These are phyloP conservation scores for Podospora pseudocomata DNA, from an alignment of 495 filamentous ascomycete genomes.

Conservation along the genomic window DNA sequence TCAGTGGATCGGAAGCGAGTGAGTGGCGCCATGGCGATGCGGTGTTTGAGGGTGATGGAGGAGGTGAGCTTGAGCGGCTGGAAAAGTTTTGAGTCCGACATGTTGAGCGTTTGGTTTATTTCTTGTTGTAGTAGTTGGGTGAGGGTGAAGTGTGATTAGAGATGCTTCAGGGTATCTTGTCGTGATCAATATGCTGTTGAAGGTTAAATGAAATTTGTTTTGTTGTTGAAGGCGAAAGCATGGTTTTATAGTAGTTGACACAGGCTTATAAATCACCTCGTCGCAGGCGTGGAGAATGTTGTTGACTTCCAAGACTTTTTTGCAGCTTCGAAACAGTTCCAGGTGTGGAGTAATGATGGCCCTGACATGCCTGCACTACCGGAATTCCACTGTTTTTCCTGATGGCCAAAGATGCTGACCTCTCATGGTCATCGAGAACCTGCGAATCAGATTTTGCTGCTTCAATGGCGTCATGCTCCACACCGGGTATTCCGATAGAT, in stretches of 20 bases:
- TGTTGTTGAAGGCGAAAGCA: not conserved
- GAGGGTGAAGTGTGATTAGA: not conserved
- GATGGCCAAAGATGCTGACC: not conserved
- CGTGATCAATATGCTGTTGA: not conserved
- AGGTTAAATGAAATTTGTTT: not conserved
- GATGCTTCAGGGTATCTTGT: not conserved
- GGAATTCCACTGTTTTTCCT: not conserved
- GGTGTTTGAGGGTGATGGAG: constrained; percentile 34
- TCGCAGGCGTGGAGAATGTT: not conserved
- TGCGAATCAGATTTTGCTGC: not conserved
- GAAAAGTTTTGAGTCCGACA: constrained; percentile 31
- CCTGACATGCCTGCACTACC: too few relatives aligned
- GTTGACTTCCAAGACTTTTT: not conserved
- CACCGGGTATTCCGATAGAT: not conserved
- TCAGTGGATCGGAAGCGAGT: constrained; percentile 45
- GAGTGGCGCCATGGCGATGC: constrained; percentile 44
- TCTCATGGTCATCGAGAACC: not conserved
- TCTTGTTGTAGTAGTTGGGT: not conserved
- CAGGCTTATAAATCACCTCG: not conserved
- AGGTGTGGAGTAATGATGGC: not conserved
- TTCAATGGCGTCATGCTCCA: not conserved
- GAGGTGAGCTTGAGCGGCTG: constrained; percentile 40
- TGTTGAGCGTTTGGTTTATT: not conserved
- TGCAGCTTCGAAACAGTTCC: not conserved
- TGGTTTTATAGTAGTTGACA: not conserved